These are phyloP conservation scores for Pseudozyma pruni DNA, from an alignment of 1,284 basidiomycete species.

Conservation along the genomic window DNA sequence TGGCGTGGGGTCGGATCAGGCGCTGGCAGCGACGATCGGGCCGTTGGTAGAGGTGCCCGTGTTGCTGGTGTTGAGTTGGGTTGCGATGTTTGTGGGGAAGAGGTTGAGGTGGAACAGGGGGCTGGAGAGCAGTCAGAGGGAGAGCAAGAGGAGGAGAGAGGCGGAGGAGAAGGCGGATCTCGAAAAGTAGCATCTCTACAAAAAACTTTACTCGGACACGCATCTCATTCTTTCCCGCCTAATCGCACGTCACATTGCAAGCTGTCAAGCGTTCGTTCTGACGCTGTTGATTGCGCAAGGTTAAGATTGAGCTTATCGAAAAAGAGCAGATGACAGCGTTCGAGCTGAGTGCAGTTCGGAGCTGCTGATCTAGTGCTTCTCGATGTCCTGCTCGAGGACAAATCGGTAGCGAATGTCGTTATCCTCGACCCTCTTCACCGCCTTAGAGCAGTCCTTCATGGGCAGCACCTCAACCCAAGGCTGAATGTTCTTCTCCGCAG, in stretches of 20 bases:
- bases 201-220: too few species aligned
- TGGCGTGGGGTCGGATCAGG: conserved; percentile 53
- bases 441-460: conserved; percentile 74
- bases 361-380: conserved; percentile 28
- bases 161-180: conserved; percentile 8
- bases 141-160: background rate
- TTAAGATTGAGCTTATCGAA: too few species aligned
- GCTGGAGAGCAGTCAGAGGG: conserved; percentile 10
- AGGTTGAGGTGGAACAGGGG: conserved; percentile 44
- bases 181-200: conserved; percentile 32
- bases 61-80: conserved; percentile 77
- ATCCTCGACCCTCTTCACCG: conserved; percentile 72
- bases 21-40: conserved; percentile 53
- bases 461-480: conserved; percentile 72
- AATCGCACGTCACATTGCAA: too few species aligned
- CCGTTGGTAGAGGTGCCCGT: conserved; percentile 73
- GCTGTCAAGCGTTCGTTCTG: too few species aligned
- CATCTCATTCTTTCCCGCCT: background rate
- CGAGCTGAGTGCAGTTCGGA: background rate
- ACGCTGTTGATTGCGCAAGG: too few species aligned
- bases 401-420: conserved; percentile 69
- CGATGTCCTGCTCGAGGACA: conserved; percentile 58
- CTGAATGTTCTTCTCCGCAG: conserved; percentile 62
- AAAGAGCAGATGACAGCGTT: background rate
- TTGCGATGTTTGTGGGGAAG: conserved; percentile 73